These are phyloP conservation scores for Apiospora hydei DNA, from an alignment of 2,329 filamentous ascomycete genomes.

Conservation along the genomic window DNA sequence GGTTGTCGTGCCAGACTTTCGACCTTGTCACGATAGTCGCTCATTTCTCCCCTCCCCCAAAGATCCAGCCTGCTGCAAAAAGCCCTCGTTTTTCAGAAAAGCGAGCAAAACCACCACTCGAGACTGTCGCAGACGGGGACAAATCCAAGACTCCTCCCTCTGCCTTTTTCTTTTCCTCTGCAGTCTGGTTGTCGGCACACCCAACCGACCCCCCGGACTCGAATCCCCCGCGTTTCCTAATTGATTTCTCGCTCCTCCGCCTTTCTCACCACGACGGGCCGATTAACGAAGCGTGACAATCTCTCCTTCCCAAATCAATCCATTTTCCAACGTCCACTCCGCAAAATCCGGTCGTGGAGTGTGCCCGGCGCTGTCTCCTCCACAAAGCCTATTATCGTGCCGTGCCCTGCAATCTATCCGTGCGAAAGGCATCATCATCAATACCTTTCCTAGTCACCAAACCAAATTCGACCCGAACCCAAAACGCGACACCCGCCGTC, in stretches of 20 bases:
- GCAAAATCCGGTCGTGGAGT: slow-evolving; percentile 30
- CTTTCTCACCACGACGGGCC: slow-evolving; percentile 44
- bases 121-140: not conserved
- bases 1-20: slow-evolving; percentile 17
- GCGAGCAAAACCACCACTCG: not conserved
- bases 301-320: slow-evolving; percentile 33
- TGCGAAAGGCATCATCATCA: slow-evolving; percentile 20
- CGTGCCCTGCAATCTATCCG: slow-evolving; percentile 18
- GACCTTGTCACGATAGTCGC: slow-evolving; percentile 21
- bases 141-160: not conserved
- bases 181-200: not conserved
- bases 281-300: slow-evolving; percentile 38
- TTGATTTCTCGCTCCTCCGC: slow-evolving; percentile 40
- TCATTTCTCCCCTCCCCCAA: slow-evolving; percentile 7
- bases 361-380: slow-evolving; percentile 26
- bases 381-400: slow-evolving; percentile 23
- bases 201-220: slow-evolving; percentile 26
- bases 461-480: not conserved
- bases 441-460: not conserved
- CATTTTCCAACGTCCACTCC: slow-evolving; percentile 30
- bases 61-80: not conserved
- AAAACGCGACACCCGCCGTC: not conserved
- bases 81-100: not conserved
- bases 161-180: not conserved
- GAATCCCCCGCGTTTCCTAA: slow-evolving; percentile 39